Evolutionary conservation across 345 rosid species (phyloP).

Genomic region (Lenwebbia sp.): DNA sequence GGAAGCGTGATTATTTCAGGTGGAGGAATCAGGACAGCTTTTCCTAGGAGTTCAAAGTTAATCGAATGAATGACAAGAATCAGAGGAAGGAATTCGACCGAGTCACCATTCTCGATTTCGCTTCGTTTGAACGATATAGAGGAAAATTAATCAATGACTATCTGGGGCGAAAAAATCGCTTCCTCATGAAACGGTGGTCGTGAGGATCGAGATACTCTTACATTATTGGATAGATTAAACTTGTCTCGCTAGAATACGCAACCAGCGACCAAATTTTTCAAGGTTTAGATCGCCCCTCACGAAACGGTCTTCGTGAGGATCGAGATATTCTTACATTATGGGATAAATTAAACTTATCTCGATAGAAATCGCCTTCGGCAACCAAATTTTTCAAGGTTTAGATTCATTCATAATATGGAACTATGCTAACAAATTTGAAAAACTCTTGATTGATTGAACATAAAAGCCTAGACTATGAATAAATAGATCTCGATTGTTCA

Average conservation of each 20-base stretch:
- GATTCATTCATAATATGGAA: background rate
- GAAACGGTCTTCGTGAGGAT: too few species aligned
- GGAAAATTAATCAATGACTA: too few species aligned
- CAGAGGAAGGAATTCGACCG: background rate
- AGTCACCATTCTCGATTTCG: background rate
- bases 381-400: background rate
- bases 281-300: background rate
- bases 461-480: background rate
- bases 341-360: too few species aligned
- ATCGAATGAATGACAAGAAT: background rate
- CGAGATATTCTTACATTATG: too few species aligned
- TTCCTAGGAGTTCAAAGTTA: background rate
- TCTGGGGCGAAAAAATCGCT: background rate
- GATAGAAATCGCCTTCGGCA: background rate
- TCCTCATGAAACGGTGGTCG: background rate
- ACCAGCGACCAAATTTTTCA: background rate
- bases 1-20: background rate
- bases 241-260: background rate
- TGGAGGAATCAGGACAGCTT: background rate
- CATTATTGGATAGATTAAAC: background rate
- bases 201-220: background rate
- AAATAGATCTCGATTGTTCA: background rate
- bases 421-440: background rate
- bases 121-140: background rate
- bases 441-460: background rate